phyloP scores from a whole-genome alignment of 1,139 yeast species.

The Suhomyces chickasaworum region DNA sequence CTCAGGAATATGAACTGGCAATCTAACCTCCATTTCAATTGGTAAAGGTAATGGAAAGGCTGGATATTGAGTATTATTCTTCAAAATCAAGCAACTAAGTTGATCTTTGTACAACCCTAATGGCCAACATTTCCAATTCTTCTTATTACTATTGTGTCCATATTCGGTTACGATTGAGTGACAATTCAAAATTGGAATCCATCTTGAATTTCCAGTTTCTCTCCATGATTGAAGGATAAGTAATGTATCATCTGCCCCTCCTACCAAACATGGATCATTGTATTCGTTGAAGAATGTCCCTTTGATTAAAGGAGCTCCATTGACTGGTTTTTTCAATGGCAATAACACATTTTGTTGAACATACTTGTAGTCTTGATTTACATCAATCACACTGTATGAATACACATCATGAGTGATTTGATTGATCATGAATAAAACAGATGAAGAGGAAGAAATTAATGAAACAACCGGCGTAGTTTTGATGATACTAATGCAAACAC shows the following conservation, averaged over 20 bases:
- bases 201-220: slow-evolving; percentile 69
- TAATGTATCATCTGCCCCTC: slow-evolving; percentile 67
- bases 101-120: slow-evolving; percentile 72
- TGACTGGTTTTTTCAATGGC: slow-evolving; percentile 32
- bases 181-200: slow-evolving; percentile 86
- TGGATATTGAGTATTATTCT: slow-evolving; percentile 54
- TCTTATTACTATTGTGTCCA: slow-evolving; percentile 49
- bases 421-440: slow-evolving; percentile 37
- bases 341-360: slow-evolving; percentile 44
- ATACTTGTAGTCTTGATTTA: slow-evolving; percentile 38
- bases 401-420: slow-evolving; percentile 33
- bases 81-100: slow-evolving; percentile 71
- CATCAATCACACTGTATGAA: slow-evolving; percentile 41
- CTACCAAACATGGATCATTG: slow-evolving; percentile 86
- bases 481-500: slow-evolving; percentile 43
- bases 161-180: slow-evolving; percentile 54
- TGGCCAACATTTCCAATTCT: slow-evolving; percentile 79
- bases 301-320: slow-evolving; percentile 47
- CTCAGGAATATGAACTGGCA: slow-evolving; percentile 53
- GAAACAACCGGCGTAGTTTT: slow-evolving; percentile 44
- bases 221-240: slow-evolving; percentile 79
- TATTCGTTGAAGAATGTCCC: slow-evolving; percentile 81
- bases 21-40: slow-evolving; percentile 66
- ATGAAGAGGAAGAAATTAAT: slow-evolving; percentile 36
- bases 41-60: slow-evolving; percentile 84